Evolutionary conservation across 2,329 filamentous ascomycete genomes (phyloP).

Genomic region (Neonectria ditissima): DNA sequence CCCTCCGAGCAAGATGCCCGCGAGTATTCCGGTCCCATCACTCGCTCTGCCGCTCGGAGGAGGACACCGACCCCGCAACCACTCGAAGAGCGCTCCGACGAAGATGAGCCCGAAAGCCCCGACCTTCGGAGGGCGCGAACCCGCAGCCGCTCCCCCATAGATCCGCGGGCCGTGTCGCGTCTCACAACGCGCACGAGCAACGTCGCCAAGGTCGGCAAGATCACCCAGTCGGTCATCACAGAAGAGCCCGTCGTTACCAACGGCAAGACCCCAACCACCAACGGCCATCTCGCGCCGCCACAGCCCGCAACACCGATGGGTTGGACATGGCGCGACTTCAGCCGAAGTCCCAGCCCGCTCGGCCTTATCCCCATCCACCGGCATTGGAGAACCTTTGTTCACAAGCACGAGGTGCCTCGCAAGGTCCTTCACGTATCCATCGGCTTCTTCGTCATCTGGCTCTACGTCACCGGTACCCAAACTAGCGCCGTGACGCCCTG

Average conservation of each 20-base stretch:
- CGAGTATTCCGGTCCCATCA: constrained; percentile 77
- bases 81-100: constrained; percentile 69
- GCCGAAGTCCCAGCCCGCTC: constrained; percentile 89
- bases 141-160: constrained; percentile 77
- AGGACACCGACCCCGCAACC: constrained; percentile 67
- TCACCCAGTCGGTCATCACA: constrained; percentile 34
- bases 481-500: constrained; percentile 83
- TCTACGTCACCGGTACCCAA: constrained; percentile 85
- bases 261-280: constrained; percentile 52
- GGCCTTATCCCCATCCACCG: constrained; percentile 95
- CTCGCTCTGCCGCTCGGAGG: constrained; percentile 76
- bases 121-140: constrained; percentile 73
- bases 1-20: constrained; percentile 49
- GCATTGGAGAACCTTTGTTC: constrained; percentile 90
- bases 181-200: constrained; percentile 63
- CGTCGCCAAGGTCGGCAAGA: constrained; percentile 46
- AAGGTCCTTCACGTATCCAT: constrained; percentile 96
- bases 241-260: constrained; percentile 46
- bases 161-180: constrained; percentile 62
- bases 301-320: constrained; percentile 67
- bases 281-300: constrained; percentile 79
- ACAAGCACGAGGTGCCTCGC: constrained; percentile 96
- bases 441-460: constrained; percentile 89
- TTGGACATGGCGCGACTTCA: constrained; percentile 88
- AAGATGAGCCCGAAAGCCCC: constrained; percentile 59